A percentile compares a stretch with the other conserved stretches of the same genome.
Conservation (phyloP, 805 yeast species). For the Myxozyma neotropica region DNA sequence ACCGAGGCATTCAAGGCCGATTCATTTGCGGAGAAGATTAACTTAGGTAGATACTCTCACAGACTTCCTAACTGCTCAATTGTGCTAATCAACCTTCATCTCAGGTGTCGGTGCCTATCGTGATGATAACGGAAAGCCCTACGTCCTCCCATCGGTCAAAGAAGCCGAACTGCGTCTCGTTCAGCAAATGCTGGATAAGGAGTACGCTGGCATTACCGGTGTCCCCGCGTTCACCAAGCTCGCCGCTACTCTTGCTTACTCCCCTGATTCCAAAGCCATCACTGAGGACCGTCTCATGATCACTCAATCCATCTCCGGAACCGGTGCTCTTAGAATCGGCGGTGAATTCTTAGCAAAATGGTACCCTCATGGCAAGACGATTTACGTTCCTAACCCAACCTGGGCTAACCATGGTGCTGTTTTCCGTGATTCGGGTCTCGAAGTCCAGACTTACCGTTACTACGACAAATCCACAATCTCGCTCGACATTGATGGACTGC, state of each 20-base stretch:
- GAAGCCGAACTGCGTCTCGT: constrained; percentile 61
- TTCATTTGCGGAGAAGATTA: constrained; percentile 49
- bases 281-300: constrained; percentile 70
- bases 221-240: constrained; percentile 63
- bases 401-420: constrained; percentile 94
- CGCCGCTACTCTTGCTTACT: constrained; percentile 72
- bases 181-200: constrained; percentile 64
- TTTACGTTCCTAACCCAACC: constrained; percentile 82
- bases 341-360: constrained; percentile 73
- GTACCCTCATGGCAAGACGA: constrained; percentile 53
- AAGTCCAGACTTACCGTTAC: constrained; percentile 63
- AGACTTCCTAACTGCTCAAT: too few species aligned
- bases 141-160: constrained; percentile 73
- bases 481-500: constrained; percentile 65
- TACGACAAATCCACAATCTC: constrained; percentile 64
- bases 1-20: constrained; percentile 75
- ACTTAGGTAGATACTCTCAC: constrained; percentile 60
- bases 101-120: constrained; percentile 82
- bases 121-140: constrained; percentile 84
- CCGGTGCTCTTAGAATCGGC: constrained; percentile 88
- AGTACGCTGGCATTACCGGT: constrained; percentile 86
- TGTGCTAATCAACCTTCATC: background rate
- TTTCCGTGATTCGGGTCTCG: constrained; percentile 72
- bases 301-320: constrained; percentile 89
- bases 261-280: constrained; percentile 61